Evolutionary conservation across 2,329 filamentous ascomycete species (phyloP).

Genomic region (Orbilia ellipsospora): DNA sequence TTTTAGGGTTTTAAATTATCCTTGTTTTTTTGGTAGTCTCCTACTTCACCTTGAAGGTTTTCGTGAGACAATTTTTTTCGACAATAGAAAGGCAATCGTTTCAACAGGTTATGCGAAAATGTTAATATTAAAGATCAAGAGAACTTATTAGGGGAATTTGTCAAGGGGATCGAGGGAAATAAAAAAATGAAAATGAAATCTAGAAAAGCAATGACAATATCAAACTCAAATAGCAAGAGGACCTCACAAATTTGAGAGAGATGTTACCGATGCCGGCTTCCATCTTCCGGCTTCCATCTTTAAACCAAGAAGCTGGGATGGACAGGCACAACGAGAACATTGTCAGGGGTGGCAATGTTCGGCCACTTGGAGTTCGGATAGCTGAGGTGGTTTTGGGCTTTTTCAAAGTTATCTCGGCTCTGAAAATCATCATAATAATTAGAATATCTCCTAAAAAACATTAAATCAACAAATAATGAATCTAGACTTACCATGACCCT

Average conservation of each 20-base stretch:
- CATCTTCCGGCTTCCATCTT: background rate
- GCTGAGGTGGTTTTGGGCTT: conserved; percentile 3
- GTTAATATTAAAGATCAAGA: too few relatives aligned
- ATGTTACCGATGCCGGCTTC: background rate
- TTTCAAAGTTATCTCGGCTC: conserved; percentile 7
- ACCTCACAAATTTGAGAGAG: background rate
- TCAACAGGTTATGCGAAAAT: too few relatives aligned
- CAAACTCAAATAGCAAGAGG: background rate
- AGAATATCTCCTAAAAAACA: background rate
- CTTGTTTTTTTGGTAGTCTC: too few relatives aligned
- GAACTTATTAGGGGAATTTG: too few relatives aligned
- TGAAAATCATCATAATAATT: background rate
- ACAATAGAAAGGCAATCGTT: too few relatives aligned
- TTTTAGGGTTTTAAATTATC: too few relatives aligned
- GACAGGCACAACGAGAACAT: background rate
- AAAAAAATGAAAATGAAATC: background rate
- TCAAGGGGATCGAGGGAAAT: background rate
- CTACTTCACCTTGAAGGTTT: too few relatives aligned
- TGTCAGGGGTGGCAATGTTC: conserved; percentile 24
- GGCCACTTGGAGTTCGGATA: conserved; percentile 25
- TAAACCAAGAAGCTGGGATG: background rate
- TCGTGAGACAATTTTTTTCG: too few relatives aligned
- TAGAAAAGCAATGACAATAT: background rate
- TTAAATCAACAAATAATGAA: background rate
- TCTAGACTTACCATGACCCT: conserved; percentile 24